Conservation (phyloP, 306 rosid species). For the Pachyrhizus erosus region DNA sequence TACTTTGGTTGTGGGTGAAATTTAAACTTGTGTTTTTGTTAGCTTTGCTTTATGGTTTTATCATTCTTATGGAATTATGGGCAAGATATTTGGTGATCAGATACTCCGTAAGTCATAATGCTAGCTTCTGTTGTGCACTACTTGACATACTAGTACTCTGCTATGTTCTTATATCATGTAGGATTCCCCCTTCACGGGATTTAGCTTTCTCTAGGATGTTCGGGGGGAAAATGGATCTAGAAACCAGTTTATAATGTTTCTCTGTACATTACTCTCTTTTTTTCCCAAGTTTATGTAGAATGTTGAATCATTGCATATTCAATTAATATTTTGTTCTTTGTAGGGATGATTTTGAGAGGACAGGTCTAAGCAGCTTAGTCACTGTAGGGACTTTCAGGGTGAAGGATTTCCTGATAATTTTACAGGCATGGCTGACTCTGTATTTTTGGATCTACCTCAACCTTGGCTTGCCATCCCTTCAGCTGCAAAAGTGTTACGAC, state of each 20-base stretch:
- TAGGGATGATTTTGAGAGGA: constrained; percentile 90
- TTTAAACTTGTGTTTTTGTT: not conserved
- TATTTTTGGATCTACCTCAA: constrained; percentile 91
- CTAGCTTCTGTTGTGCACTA: not conserved
- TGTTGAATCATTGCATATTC: constrained; percentile 5
- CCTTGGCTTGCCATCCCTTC: constrained; percentile 93
- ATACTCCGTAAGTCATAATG: not conserved
- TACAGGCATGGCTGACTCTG: constrained; percentile 65
- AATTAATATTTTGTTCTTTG: constrained; percentile 12
- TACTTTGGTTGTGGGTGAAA: not conserved
- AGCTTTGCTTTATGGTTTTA: constrained; percentile 1
- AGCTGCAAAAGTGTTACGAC: constrained; percentile 72
- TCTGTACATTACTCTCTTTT: not conserved
- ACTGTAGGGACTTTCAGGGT: constrained; percentile 90
- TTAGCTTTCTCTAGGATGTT: not conserved
- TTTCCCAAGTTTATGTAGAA: not conserved
- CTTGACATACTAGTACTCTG: not conserved
- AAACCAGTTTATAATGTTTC: not conserved
- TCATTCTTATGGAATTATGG: constrained; percentile 8
- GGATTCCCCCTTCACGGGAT: not conserved
- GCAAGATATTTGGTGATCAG: constrained; percentile 1
- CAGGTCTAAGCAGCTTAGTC: constrained; percentile 71
- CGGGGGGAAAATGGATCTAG: not conserved
- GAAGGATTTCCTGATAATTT: constrained; percentile 84
- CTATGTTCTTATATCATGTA: not conserved